Percentiles rank a stretch among this genome's conserved stretches.
phyloP scores from a whole-genome alignment of 2,329 filamentous ascomycete genomes.

The Pseudogymnoascus sp. region DNA sequence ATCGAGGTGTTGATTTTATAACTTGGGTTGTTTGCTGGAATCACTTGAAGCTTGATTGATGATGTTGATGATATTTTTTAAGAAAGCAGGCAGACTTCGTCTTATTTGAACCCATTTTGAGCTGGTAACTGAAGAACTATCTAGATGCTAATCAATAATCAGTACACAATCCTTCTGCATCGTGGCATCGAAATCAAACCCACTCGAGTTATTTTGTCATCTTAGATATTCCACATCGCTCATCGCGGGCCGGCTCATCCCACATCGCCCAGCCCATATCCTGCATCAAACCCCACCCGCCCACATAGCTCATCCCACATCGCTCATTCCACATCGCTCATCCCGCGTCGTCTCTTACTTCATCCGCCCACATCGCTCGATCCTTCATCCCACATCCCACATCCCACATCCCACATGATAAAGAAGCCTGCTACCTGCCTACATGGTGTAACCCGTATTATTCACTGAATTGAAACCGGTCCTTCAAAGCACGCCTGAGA shows the following conservation, averaged over 20 bases:
- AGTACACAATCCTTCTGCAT: neutral
- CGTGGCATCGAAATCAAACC: neutral
- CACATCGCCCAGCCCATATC: neutral
- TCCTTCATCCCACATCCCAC: neutral
- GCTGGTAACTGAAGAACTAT: neutral
- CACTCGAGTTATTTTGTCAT: neutral
- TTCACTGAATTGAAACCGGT: neutral
- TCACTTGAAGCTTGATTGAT: neutral
- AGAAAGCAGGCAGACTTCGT: neutral
- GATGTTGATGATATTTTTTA: neutral
- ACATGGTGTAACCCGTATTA: neutral
- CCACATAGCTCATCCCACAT: neutral
- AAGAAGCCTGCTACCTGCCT: neutral
- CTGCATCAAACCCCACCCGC: neutral
- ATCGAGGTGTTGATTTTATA: neutral
- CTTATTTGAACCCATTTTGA: neutral
- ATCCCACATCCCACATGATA: neutral
- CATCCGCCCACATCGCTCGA: neutral
- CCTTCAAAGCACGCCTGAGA: neutral
- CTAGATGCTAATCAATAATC: neutral
- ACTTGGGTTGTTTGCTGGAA: neutral
- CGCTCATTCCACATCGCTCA: too few species aligned
- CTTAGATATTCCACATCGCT: neutral
- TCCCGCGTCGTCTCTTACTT: neutral
- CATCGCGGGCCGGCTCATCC: neutral